Conservation (phyloP, 371 early-diverging fungal genomes). For the Mortierella sp. region DNA sequence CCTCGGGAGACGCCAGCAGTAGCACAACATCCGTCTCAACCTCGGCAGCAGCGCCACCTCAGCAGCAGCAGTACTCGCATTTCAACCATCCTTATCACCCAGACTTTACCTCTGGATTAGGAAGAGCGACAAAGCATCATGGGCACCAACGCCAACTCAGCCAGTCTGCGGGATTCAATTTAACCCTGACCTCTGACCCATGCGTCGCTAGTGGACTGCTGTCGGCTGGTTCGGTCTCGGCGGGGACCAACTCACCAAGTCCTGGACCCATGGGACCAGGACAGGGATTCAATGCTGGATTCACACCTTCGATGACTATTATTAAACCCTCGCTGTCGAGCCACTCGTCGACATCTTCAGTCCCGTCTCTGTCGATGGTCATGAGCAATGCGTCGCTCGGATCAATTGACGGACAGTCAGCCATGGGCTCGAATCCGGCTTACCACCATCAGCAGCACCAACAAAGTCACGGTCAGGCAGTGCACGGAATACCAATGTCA, state of each 20-base stretch:
- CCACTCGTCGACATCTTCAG: slow-evolving; percentile 37
- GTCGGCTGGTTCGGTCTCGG: slow-evolving; percentile 19
- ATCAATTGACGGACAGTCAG: slow-evolving; percentile 20
- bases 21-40: not conserved
- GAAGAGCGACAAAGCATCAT: slow-evolving; percentile 31
- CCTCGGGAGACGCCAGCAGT: not conserved
- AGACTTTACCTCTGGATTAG: slow-evolving; percentile 19
- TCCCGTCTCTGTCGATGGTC: slow-evolving; percentile 47
- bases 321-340: slow-evolving; percentile 32
- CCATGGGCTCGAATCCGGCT: not conserved
- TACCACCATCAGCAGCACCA: slow-evolving; percentile 14
- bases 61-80: slow-evolving; percentile 23
- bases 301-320: slow-evolving; percentile 12
- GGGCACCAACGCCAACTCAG: slow-evolving; percentile 43
- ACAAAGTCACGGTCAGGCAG: not conserved
- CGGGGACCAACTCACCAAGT: slow-evolving; percentile 35
- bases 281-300: slow-evolving; percentile 20
- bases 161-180: slow-evolving; percentile 23
- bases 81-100: slow-evolving; percentile 34
- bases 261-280: slow-evolving; percentile 15
- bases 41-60: not conserved
- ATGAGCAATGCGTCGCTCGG: slow-evolving; percentile 30
- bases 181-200: slow-evolving; percentile 16
- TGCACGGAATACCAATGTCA: not conserved
- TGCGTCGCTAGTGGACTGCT: slow-evolving; percentile 14